These are phyloP conservation scores for Acacia pycnantha DNA, from an alignment of 331 rosid species.

Conservation along the genomic window DNA sequence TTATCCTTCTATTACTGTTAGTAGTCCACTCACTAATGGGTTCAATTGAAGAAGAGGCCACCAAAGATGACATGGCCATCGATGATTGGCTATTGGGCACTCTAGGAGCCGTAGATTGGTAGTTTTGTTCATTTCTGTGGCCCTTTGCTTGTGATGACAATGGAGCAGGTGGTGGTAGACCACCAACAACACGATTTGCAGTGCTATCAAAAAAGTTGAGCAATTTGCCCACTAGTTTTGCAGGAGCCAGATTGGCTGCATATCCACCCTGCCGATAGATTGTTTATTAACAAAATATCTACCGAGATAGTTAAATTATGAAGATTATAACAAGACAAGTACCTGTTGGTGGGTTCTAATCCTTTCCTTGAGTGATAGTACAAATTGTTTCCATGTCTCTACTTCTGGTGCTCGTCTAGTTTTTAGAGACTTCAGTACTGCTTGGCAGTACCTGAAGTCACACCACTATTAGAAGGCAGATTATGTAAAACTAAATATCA, in stretches of 20 bases:
- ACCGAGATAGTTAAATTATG: constrained; percentile 6
- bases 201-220: constrained; percentile 89
- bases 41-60: constrained; percentile 90
- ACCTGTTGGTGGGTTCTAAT: constrained; percentile 89
- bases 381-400: constrained; percentile 81
- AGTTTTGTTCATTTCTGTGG: constrained; percentile 56
- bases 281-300: constrained; percentile 22
- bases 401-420: constrained; percentile 82
- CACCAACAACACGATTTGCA: constrained; percentile 94
- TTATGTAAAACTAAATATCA: not conserved
- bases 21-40: constrained; percentile 76
- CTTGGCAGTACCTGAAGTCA: constrained; percentile 79
- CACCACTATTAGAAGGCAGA: constrained; percentile 25
- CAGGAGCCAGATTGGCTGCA: constrained; percentile 75
- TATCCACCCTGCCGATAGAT: constrained; percentile 74
- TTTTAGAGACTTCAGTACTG: constrained; percentile 69
- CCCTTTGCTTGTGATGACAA: constrained; percentile 50
- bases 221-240: constrained; percentile 81
- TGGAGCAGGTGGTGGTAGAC: constrained; percentile 91
- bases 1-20: constrained; percentile 56
- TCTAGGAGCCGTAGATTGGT: constrained; percentile 54
- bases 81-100: constrained; percentile 84
- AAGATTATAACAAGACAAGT: constrained; percentile 21
- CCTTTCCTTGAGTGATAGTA: constrained; percentile 85
- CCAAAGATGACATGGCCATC: constrained; percentile 83